Evolutionary conservation across 352 stramenopile genomes (phyloP), one percentile per base, ranked within the genome.

Genomic region (Phytophthora capsici): DNA sequence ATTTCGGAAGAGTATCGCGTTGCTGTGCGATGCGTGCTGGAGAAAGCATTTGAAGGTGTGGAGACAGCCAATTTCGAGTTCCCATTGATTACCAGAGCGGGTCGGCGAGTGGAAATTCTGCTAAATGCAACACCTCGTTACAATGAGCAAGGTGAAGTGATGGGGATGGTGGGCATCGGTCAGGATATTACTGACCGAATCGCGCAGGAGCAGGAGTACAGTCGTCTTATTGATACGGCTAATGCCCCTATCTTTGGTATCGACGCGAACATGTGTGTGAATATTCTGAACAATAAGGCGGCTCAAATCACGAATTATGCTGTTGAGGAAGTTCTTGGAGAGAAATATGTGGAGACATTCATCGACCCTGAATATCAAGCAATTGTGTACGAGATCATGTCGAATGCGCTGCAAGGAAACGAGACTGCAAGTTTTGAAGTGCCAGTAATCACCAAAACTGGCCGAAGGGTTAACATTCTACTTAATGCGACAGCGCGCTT

Each of bases 331-430:
- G 88, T 91, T 14, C 77, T 95, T 40, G 88, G 79, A 19, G 57
- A 84, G 26, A 75, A 81, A 36, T 71, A 94, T 1, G 88, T 96
- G 12, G 78, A 90, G 58, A 94, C 79, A 9, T 97, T 97, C 56
- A 95, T 95, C 26, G 88, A 82, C 0, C 73, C 78, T 7, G 83
- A 93, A 43, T 91, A 85, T 51, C 78, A 81, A 6, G 71, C 78
- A 13, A 80, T 85, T 28, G 86, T 94, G 12, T 81, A 84, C 1
- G 76, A 89, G 14, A 86, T 94, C 17, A 67, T 94, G 44, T 86
- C 25, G 40, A 78, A 91, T 38, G 81, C 81, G 26, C 59, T 89
- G 25, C 73, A 82, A 16, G 84, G 82, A 47, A 69, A 79, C 8
- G 66, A 90, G 25, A 82, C 78, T 4, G 79, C 82, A 0, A 93